Conservation (phyloP, 2,329 filamentous ascomycete genomes). For the Aspergillus puulaauensis region DNA sequence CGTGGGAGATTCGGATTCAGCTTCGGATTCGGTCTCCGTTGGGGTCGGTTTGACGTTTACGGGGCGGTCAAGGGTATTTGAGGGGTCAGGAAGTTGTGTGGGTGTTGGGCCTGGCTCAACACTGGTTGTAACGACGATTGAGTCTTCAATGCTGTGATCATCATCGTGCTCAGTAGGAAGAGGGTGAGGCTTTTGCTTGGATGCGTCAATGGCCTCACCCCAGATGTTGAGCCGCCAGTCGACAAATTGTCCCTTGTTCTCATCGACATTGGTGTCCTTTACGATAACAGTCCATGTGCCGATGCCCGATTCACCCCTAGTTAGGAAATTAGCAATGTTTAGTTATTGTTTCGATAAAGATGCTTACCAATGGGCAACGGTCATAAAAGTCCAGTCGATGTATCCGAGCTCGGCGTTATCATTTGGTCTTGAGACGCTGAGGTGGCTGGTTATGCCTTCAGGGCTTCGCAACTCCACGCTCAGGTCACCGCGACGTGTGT, state of each 20-base stretch:
- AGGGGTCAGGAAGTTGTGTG: conserved; percentile 50
- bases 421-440: conserved; percentile 70
- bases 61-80: conserved; percentile 66
- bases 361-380: conserved; percentile 85
- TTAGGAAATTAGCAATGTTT: conserved; percentile 20
- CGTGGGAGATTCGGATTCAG: conserved; percentile 27
- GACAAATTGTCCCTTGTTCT: conserved; percentile 72
- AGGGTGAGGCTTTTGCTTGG: conserved; percentile 71
- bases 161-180: conserved; percentile 83
- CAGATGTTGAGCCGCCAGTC: conserved; percentile 95
- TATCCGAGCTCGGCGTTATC: conserved; percentile 73
- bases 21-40: conserved; percentile 23
- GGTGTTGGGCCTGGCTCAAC: conserved; percentile 49
- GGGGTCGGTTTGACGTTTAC: conserved; percentile 58
- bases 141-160: conserved; percentile 69
- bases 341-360: background rate
- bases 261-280: conserved; percentile 79
- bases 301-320: conserved; percentile 80
- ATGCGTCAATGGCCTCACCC: conserved; percentile 80
- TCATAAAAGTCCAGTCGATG: conserved; percentile 98
- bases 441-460: conserved; percentile 74
- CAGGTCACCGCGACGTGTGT: conserved; percentile 82
- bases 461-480: conserved; percentile 91
- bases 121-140: conserved; percentile 64
- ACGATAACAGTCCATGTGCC: conserved; percentile 91